Evolutionary conservation across 2,329 filamentous ascomycete genomes (phyloP), one percentile per base, ranked within the genome.

Genomic region (Sclerotinia minor): DNA sequence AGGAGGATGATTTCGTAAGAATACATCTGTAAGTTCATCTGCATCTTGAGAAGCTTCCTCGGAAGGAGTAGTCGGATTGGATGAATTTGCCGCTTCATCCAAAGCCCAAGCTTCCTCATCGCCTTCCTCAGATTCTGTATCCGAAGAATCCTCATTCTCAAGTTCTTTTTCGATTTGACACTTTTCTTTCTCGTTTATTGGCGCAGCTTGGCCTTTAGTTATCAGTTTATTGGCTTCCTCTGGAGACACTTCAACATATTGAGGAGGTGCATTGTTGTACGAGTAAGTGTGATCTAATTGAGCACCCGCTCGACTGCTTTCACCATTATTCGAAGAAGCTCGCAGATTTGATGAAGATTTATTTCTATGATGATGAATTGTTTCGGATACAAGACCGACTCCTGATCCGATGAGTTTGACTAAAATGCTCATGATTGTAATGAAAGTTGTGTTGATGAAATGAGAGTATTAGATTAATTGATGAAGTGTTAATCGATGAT

Each of bases 41-140:
- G 64, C 26, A 58, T 71, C 66, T 61, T 67, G 65, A 3, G 29
- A 53, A 8, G 52, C 5, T n/a, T 68, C 61, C 21, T 69, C 58
- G n/a, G 64, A 64, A n/a, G 44, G 45, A 38, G 65, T 57, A 19
- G 53, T 38, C 2, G 65, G 50, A 3, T 24, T 29, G 24, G 63
- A 44, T 24, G 21, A 50, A 26, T 57, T 63, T 5, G 63, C 65
- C 26, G 71, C 73, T 55, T 75, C 73, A 24, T 75, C 74, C 26
- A 75, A 67, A 35, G 70, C 69, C 74, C 74, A 75, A 50, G 71
- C 54, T 54, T 73, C 72, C 54, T 75, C 74, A 35, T 75, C 73
- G 7, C 67, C 68, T 60, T 73, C 72, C 47, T 71, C 72, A 9
- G 71, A 71, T 8, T 55, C 57, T 6, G 66, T 44, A 57, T 69